Conservation (phyloP, 768 basidiomycete genomes). For the Cubamyces lactineus region DNA sequence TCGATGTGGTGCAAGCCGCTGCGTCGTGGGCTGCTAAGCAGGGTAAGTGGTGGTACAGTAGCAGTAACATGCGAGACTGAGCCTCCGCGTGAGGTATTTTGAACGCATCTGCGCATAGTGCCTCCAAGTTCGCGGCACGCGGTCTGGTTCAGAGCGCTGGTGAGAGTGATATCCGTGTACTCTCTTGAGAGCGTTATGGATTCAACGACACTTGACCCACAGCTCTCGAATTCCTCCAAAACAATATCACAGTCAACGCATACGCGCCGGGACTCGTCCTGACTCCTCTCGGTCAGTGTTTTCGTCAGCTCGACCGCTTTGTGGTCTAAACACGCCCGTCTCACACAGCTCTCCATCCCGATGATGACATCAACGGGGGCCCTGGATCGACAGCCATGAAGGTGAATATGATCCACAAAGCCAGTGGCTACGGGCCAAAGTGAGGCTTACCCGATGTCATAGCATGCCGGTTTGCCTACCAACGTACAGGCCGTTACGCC, state of each 20-base stretch:
- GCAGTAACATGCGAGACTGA: too few species aligned
- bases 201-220: background rate
- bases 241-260: slow-evolving; percentile 34
- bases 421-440: too few species aligned
- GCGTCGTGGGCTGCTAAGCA: slow-evolving; percentile 22
- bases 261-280: slow-evolving; percentile 33
- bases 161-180: background rate
- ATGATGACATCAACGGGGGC: slow-evolving; percentile 15
- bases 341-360: slow-evolving; percentile 5
- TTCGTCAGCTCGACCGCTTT: background rate
- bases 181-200: background rate
- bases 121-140: slow-evolving; percentile 33
- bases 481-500: slow-evolving; percentile 9
- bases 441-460: too few species aligned
- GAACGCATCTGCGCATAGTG: slow-evolving; percentile 22
- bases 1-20: slow-evolving; percentile 21
- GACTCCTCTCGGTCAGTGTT: slow-evolving; percentile 24
- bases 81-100: background rate
- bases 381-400: slow-evolving; percentile 8
- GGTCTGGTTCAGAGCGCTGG: slow-evolving; percentile 32
- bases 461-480: slow-evolving; percentile 17
- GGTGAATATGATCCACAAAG: background rate
- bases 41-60: slow-evolving; percentile 14
- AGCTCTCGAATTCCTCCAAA: slow-evolving; percentile 30
- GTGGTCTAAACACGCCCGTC: background rate